These are phyloP conservation scores for Alternaria infectoria DNA, from an alignment of 2,329 filamentous ascomycete genomes.

Conservation along the genomic window DNA sequence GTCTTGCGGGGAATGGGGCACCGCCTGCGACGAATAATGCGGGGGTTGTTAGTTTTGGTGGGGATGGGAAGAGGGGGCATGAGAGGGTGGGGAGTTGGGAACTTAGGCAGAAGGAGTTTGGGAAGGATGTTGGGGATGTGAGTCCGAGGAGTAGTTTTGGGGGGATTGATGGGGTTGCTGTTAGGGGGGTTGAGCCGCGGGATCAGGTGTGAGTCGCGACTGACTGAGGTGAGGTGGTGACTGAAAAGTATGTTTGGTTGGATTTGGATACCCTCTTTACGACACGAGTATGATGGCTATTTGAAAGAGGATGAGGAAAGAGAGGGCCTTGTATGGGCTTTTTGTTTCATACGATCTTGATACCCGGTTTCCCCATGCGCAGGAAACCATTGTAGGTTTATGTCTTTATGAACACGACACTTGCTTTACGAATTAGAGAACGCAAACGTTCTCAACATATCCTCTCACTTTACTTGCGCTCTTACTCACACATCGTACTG, in stretches of 20 bases:
- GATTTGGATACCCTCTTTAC: neutral
- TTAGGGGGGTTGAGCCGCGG: conserved; percentile 51
- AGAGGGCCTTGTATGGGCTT: conserved; percentile 2
- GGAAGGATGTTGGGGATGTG: conserved; percentile 28
- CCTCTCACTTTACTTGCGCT: neutral
- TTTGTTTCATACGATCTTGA: conserved; percentile 23
- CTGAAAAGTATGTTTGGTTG: neutral
- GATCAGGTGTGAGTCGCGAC: conserved; percentile 53
- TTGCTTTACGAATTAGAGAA: neutral
- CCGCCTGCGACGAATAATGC: conserved; percentile 24
- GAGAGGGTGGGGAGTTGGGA: conserved; percentile 66
- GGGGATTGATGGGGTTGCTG: conserved; percentile 51
- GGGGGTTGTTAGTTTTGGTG: conserved; percentile 7
- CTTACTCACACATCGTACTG: neutral
- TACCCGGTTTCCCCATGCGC: conserved; percentile 26
- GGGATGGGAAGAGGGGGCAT: conserved; percentile 46
- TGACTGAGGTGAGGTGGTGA: neutral
- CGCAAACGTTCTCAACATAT: neutral
- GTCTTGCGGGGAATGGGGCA: conserved; percentile 52
- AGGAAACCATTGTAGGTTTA: neutral
- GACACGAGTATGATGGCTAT: neutral
- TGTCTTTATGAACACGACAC: conserved; percentile 1
- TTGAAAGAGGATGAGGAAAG: neutral
- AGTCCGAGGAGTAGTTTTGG: conserved; percentile 53
- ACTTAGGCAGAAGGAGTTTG: conserved; percentile 50